Evolutionary conservation across 2,329 filamentous ascomycete genomes (phyloP).

Genomic region (Aspergillus sp.): DNA sequence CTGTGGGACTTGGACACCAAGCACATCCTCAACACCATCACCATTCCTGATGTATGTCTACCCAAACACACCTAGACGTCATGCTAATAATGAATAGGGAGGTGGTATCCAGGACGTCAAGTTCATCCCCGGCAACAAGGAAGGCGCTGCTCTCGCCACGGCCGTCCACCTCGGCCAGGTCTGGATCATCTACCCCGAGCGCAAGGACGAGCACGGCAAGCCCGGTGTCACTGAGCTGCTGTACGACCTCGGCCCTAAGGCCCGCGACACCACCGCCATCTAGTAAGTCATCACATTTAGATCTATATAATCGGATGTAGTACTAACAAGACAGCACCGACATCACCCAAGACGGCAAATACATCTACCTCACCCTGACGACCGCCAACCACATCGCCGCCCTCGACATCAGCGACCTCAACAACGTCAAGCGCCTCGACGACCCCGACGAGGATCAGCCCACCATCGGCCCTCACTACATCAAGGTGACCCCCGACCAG

Average conservation of each 20-base stretch:
- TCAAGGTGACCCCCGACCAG: constrained; percentile 65
- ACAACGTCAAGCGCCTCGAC: constrained; percentile 61
- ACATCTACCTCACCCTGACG: constrained; percentile 61
- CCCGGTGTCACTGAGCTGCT: constrained; percentile 60
- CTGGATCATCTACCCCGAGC: constrained; percentile 66
- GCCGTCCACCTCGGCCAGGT: constrained; percentile 61
- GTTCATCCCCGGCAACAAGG: constrained; percentile 62
- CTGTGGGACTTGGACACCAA: constrained; percentile 57
- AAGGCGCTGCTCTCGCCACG: constrained; percentile 60
- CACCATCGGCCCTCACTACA: constrained; percentile 62
- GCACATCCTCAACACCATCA: constrained; percentile 61
- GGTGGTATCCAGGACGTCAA: constrained; percentile 56
- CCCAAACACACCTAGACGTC: not conserved
- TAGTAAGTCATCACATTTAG: constrained; percentile 46
- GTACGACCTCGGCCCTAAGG: constrained; percentile 52
- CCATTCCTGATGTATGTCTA: constrained; percentile 54
- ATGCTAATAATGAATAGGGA: constrained; percentile 34
- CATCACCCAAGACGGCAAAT: constrained; percentile 58
- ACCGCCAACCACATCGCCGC: constrained; percentile 63
- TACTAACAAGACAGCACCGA: constrained; percentile 45
- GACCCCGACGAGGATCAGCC: constrained; percentile 60
- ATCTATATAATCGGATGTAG: not conserved
- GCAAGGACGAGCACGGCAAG: constrained; percentile 54
- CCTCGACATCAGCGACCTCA: constrained; percentile 62
- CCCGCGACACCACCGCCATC: constrained; percentile 58